A percentile compares a stretch with the other conserved stretches of the same genome.
phyloP scores from a whole-genome alignment of 1,284 basidiomycete species.

The Papiliotrema fonsecae region DNA sequence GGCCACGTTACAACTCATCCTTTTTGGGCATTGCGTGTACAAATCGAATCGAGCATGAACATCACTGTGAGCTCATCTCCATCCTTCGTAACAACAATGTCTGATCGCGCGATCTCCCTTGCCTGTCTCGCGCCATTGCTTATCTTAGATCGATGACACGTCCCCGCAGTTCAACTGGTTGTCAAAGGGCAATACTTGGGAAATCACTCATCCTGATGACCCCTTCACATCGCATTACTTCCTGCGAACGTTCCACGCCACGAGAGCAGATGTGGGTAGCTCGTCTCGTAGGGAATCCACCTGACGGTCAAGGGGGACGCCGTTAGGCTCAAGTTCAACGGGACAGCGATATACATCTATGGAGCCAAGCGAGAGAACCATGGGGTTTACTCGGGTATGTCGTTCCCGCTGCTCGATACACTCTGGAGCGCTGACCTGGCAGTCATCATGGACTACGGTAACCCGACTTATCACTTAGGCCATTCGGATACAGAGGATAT shows the following conservation, averaged over 20 bases:
- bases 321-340: slow-evolving; percentile 24
- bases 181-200: slow-evolving; percentile 8
- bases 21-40: no score
- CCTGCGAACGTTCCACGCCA: slow-evolving; percentile 14
- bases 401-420: no score
- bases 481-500: no score
- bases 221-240: slow-evolving; percentile 7
- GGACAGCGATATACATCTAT: slow-evolving; percentile 21
- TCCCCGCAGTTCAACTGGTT: slow-evolving; percentile 16
- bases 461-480: no score
- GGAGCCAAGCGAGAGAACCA: slow-evolving; percentile 23
- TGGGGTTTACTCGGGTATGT: slow-evolving; percentile 19
- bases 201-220: slow-evolving; percentile 8
- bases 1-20: no score
- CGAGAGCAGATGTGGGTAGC: slow-evolving; percentile 12
- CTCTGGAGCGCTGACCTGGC: no score
- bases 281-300: background rate
- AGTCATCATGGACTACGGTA: background rate
- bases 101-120: background rate
- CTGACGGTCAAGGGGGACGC: slow-evolving; percentile 15
- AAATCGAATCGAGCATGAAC: no score
- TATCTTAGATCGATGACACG: slow-evolving; percentile 13
- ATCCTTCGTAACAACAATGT: background rate
- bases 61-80: slow-evolving; percentile 6
- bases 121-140: background rate